Conservation (phyloP, 176 grass and related monocot genomes). For the Avena sativa region DNA sequence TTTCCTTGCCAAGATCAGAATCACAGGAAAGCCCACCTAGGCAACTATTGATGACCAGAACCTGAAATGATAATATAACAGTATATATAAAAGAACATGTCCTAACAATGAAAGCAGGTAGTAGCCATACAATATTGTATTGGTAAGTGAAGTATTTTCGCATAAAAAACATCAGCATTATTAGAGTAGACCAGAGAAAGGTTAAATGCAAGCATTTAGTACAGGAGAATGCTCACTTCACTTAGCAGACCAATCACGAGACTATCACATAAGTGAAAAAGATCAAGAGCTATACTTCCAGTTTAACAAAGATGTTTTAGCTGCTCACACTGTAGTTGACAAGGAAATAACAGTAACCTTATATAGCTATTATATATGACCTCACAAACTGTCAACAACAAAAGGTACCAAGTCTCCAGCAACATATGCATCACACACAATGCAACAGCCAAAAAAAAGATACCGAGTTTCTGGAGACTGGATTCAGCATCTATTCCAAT, state of each 20-base stretch:
- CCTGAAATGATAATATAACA: conserved; percentile 30
- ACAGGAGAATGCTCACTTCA: not conserved
- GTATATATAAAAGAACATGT: not conserved
- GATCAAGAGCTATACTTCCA: not conserved
- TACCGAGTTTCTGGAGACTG: conserved; percentile 43
- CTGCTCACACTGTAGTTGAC: not conserved
- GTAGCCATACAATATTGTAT: not conserved
- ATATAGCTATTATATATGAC: conserved; percentile 57
- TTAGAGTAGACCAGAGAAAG: not conserved
- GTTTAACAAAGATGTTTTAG: not conserved
- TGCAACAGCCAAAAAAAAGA: conserved; percentile 35
- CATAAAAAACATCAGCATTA: conserved; percentile 10
- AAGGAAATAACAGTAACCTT: conserved; percentile 44
- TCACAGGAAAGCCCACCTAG: not conserved
- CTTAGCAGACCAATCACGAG: not conserved
- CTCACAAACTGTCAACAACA: conserved; percentile 53
- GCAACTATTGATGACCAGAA: conserved; percentile 3
- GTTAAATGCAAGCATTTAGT: conserved; percentile 6
- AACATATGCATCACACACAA: conserved; percentile 65
- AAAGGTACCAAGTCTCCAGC: conserved; percentile 50
- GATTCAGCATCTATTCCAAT: conserved; percentile 63
- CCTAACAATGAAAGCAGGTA: not conserved
- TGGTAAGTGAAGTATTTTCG: not conserved
- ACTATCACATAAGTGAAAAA: conserved; percentile 26
- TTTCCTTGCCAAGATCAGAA: conserved; percentile 10